phyloP scores from a whole-genome alignment of 75 land plant genomes.

The Cupressus sempervirens region DNA sequence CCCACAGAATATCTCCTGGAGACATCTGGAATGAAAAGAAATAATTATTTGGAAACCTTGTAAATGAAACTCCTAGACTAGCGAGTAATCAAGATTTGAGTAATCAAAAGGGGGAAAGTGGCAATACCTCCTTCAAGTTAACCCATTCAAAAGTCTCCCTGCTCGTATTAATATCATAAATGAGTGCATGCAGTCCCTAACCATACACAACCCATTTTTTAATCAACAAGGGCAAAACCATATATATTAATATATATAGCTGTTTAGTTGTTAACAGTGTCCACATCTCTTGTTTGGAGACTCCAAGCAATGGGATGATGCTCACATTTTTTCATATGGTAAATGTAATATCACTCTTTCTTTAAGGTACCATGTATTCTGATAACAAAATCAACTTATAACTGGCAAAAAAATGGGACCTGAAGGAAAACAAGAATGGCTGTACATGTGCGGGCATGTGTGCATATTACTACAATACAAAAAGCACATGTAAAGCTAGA shows the following conservation, averaged over 20 bases:
- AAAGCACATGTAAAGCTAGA: too few species aligned
- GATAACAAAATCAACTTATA: background rate
- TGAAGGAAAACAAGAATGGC: background rate
- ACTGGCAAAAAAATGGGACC: background rate
- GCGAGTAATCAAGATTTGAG: too few species aligned
- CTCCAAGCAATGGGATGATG: background rate
- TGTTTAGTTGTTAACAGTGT: background rate
- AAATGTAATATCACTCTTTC: background rate
- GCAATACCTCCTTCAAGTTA: slow-evolving; percentile 71
- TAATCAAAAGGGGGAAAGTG: background rate
- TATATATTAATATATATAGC: background rate
- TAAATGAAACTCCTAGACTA: background rate
- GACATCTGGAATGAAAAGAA: slow-evolving; percentile 24
- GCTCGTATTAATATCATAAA: slow-evolving; percentile 67
- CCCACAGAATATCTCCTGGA: slow-evolving; percentile 33
- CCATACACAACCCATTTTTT: slow-evolving; percentile 2
- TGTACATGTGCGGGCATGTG: background rate
- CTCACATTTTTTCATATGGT: background rate
- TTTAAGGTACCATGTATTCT: background rate
- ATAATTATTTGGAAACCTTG: background rate
- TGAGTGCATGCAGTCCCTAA: slow-evolving; percentile 73
- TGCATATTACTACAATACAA: background rate
- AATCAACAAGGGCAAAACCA: background rate
- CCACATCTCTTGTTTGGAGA: background rate
- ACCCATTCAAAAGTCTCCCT: slow-evolving; percentile 94